phyloP scores from a whole-genome alignment of 805 yeast species.

The Millerozyma acaciae region DNA sequence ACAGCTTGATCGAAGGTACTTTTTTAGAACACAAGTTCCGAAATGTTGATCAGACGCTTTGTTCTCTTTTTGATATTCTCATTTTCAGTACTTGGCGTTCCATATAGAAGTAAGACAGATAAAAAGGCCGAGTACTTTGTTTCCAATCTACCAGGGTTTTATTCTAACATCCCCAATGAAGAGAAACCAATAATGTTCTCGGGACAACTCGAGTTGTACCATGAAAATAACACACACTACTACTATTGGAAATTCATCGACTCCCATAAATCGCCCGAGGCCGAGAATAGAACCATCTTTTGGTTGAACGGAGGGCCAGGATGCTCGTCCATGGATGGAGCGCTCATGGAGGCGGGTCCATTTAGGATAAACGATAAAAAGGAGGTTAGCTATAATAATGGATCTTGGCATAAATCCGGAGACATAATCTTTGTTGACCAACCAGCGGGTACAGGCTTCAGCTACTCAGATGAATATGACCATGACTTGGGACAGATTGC shows the following conservation, averaged over 20 bases:
- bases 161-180: constrained; percentile 24
- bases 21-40: no score
- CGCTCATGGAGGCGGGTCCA: constrained; percentile 89
- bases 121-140: constrained; percentile 15
- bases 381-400: constrained; percentile 53
- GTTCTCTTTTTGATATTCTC: constrained; percentile 4
- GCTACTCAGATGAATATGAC: constrained; percentile 55
- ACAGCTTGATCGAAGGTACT: no score
- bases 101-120: constrained; percentile 5
- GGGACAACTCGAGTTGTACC: constrained; percentile 59
- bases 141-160: constrained; percentile 35
- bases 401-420: constrained; percentile 80
- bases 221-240: constrained; percentile 52
- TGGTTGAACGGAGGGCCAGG: constrained; percentile 99
- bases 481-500: constrained; percentile 55
- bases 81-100: constrained; percentile 6
- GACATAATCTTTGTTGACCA: constrained; percentile 88
- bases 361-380: constrained; percentile 51
- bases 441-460: constrained; percentile 92
- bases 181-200: constrained; percentile 56
- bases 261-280: constrained; percentile 21
- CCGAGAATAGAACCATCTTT: constrained; percentile 50
- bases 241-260: constrained; percentile 76
- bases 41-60: constrained; percentile 1
- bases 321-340: constrained; percentile 97